phyloP scores from a whole-genome alignment of 192 early-diverging fungal species.

The Podochytrium sp. region DNA sequence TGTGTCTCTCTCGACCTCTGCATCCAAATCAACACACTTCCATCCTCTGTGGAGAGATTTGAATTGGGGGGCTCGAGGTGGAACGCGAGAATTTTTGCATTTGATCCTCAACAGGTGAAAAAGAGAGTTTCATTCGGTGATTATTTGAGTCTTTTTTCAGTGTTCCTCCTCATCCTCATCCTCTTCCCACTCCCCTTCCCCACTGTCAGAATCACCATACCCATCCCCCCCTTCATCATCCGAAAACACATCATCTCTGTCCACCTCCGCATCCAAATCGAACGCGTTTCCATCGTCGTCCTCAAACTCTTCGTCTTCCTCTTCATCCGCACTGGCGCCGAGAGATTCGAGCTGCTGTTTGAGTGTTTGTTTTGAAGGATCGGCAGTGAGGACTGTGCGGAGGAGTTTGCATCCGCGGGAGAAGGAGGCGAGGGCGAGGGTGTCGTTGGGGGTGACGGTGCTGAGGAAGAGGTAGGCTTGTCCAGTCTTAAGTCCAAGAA shows the following conservation, averaged over 20 bases:
- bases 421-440: constrained; percentile 7
- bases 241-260: constrained; percentile 5
- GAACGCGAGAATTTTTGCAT: too few relatives aligned
- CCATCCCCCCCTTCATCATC: not conserved
- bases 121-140: too few relatives aligned
- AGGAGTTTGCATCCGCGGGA: not conserved
- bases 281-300: constrained; percentile 21
- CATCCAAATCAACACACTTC: too few relatives aligned
- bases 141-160: too few relatives aligned
- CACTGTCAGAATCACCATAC: not conserved
- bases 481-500: not conserved
- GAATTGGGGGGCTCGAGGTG: too few relatives aligned
- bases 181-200: not conserved
- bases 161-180: not conserved
- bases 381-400: not conserved
- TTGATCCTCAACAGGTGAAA: too few relatives aligned
- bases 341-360: constrained; percentile 2
- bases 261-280: constrained; percentile 20
- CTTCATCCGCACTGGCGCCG: constrained; percentile 6
- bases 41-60: too few relatives aligned
- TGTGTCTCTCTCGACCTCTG: too few relatives aligned
- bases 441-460: constrained; percentile 19
- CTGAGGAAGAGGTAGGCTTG: constrained; percentile 21
- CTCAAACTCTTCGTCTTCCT: not conserved
- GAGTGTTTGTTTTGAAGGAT: not conserved